Base-by-base conservation (phyloP, 139 green algal genomes). In the Chlamydomonas sp. region DNA sequence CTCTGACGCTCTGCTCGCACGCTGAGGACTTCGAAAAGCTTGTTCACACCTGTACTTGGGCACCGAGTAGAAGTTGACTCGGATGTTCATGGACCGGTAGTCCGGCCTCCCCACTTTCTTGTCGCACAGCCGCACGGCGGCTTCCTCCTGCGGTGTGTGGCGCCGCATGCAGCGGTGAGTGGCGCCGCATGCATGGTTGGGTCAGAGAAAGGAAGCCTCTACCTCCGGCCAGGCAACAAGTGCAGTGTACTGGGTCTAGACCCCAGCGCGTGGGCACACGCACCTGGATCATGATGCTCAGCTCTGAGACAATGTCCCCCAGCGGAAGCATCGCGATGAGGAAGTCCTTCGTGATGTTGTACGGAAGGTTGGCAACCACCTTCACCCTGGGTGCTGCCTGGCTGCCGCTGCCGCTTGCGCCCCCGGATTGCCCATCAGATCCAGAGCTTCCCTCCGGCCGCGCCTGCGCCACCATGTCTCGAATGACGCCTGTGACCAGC, bases 341-440 rank as follows among this genome's bases (percentile, higher is more conserved):
- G 36, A 94, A 83, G 35, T 97, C 92, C 61, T 83, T 96, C 35
- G 93, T 98, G 77, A 98, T 96, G 85, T 98, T 95, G 83, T 96
- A 98, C 0, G 93, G 93, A 68, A 98, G 76, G 77, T 98, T 98
- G 39, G 92, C 87, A 22, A 98, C 88, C 28, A 98, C 86, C 71
- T 92, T 89, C 37, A 90, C 65, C 24, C 43, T 66, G 6, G 36
- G 54, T 73, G 65, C 70, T 68, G 70, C 43, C 50, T 61, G 59
- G 36, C 50, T 69, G 24, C 50, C 50, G 22, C 50, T 58, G 37
- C 54, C 50, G 5, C n/a, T n/a, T n/a, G 43, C n/a, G n/a, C n/a
- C n/a, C n/a, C n/a, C n/a, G n/a, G n/a, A n/a, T n/a, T n/a, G n/a
- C n/a, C n/a, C n/a, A n/a, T n/a, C n/a, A 13, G 10, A n/a, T 54